phyloP scores from a whole-genome alignment of 768 basidiomycete species.

The Goffeauzyma gilvescens region DNA sequence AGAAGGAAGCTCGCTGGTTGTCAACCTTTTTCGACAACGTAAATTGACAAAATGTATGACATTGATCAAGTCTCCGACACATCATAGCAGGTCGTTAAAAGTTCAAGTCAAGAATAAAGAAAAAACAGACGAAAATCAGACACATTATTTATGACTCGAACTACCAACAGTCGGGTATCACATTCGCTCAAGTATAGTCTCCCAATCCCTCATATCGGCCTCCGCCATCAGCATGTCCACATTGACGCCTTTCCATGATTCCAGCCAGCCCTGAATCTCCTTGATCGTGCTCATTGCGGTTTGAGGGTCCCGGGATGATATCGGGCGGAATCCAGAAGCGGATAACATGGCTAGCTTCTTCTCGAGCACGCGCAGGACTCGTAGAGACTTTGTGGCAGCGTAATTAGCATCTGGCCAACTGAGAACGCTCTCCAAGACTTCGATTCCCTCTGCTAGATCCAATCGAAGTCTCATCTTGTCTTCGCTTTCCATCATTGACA shows the following conservation, averaged over 20 bases:
- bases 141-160: no score
- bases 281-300: background rate
- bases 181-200: no score
- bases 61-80: no score
- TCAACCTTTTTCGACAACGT: constrained; percentile 38
- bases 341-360: constrained; percentile 10
- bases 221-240: constrained; percentile 18
- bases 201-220: constrained; percentile 17
- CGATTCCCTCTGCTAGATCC: constrained; percentile 11
- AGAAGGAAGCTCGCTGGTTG: constrained; percentile 55
- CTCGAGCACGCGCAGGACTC: constrained; percentile 17
- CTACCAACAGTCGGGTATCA: no score
- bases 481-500: background rate
- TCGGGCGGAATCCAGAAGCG: background rate
- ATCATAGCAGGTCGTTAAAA: no score
- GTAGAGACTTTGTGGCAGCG: constrained; percentile 12
- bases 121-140: no score
- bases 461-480: constrained; percentile 13
- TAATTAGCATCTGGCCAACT: constrained; percentile 4
- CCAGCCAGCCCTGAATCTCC: constrained; percentile 14
- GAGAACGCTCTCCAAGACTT: constrained; percentile 19
- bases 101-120: no score
- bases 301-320: background rate
- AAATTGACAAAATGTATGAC: no score
- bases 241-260: constrained; percentile 11